A percentile compares a stretch with the other conserved stretches of the same genome.
phyloP scores from a whole-genome alignment of 768 basidiomycete genomes.

The Mrakia gelida region DNA sequence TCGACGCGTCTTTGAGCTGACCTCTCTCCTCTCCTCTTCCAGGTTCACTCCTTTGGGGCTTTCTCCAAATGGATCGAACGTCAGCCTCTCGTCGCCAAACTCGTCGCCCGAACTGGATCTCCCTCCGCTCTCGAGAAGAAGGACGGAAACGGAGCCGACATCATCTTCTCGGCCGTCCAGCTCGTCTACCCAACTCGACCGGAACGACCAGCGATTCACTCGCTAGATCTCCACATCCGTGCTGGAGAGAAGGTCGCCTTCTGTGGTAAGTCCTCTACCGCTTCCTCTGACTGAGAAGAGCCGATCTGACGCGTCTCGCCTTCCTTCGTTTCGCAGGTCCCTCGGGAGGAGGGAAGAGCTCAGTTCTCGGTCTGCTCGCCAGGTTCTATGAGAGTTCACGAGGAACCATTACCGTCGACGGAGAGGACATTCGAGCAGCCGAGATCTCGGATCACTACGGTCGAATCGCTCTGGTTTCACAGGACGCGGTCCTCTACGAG shows the following conservation, averaged over 20 bases:
- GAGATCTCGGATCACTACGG: constrained; percentile 37
- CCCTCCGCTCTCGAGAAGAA: background rate
- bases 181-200: constrained; percentile 41
- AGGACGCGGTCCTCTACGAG: constrained; percentile 42
- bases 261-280: constrained; percentile 39
- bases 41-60: constrained; percentile 11
- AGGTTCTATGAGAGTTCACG: constrained; percentile 42
- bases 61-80: constrained; percentile 15
- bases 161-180: constrained; percentile 3
- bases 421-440: constrained; percentile 39
- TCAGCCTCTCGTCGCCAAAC: constrained; percentile 9
- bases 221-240: constrained; percentile 38
- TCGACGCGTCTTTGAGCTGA: background rate
- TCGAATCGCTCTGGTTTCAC: constrained; percentile 42
- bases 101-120: background rate
- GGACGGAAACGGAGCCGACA: background rate
- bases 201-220: constrained; percentile 35
- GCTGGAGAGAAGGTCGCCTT: constrained; percentile 41
- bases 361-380: constrained; percentile 40
- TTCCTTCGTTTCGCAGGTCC: background rate
- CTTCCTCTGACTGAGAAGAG: constrained; percentile 15
- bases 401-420: constrained; percentile 40
- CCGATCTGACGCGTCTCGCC: background rate
- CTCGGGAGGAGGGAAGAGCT: constrained; percentile 27
- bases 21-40: background rate